Base-by-base conservation (phyloP, 176 grass and related monocot genomes). In the Elaeis guineensis region DNA sequence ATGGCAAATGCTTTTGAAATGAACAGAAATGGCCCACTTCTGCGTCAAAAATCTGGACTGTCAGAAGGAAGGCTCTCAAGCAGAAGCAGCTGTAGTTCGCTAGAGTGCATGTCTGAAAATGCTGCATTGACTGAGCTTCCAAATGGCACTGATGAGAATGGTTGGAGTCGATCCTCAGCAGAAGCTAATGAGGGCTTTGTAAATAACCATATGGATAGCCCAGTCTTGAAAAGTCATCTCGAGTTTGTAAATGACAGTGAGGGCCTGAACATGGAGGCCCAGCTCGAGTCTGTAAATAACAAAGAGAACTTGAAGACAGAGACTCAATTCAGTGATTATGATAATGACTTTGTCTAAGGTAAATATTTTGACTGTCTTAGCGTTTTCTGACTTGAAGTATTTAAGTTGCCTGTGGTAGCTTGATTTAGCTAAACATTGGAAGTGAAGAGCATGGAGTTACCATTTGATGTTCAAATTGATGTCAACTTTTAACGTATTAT, bases 221-320 rank as follows among this genome's bases (percentile, higher is more conserved):
- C 77, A 70, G 75, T 75, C 63, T 66, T 78, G 89, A 69, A 72
- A 59, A 44, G 16, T 26, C 52, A 62, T 58, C 23, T 79, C 70
- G 67, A 88, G 77, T 65, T 78, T 87, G 83, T 88, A 71, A 84
- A 87, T 83, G 87, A 81, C 66, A 87, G 64, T 65, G 70, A 76
- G 69, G 78, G 64, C 81, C 73, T 77, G 44, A 77, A 78, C 73
- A 82, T 54, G 56, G 73, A 85, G 81, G 74, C 81, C 66, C 84
- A 67, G 76, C 78, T 91, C 65, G 81, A 72, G 78, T 80, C 67
- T 97, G 87, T 91, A 91, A 70, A 91, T 89, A 89, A 76, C 72
- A 72, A 22, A 75, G 69, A 71, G 51, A 74, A 72, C 60, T 5
- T 69, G 80, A 82, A 69, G 86, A 78, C 75, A 74, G 57, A 65